A percentile compares a stretch with the other conserved stretches of the same genome.
Conservation (phyloP, 2,329 filamentous ascomycete species). For the Microthyrium microscopicum region DNA sequence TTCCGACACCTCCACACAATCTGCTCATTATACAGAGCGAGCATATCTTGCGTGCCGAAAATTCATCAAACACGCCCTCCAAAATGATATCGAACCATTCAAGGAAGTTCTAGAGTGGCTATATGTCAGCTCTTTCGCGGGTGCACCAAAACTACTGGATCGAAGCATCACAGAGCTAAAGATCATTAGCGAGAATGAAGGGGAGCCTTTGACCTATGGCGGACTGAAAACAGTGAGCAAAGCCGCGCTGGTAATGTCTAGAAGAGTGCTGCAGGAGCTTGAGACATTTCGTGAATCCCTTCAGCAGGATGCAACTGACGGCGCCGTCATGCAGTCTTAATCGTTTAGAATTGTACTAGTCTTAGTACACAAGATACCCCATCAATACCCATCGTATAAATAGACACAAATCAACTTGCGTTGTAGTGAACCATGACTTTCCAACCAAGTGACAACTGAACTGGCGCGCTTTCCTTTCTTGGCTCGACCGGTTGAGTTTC, state of each 20-base stretch:
- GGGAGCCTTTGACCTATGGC: slow-evolving; percentile 20
- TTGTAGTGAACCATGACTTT: no score
- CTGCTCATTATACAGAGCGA: slow-evolving; percentile 35
- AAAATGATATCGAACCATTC: slow-evolving; percentile 26
- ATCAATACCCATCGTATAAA: no score
- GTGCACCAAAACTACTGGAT: slow-evolving; percentile 24
- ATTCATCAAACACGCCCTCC: slow-evolving; percentile 33
- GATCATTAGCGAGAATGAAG: slow-evolving; percentile 24
- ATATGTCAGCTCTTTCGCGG: slow-evolving; percentile 24
- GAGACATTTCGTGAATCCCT: no score
- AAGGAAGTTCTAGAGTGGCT: slow-evolving; percentile 35
- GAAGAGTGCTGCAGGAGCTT: slow-evolving; percentile 23
- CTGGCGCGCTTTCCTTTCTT: no score
- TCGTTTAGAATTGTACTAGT: no score
- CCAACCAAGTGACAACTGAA: no score
- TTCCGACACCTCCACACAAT: slow-evolving; percentile 28
- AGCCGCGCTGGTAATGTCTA: slow-evolving; percentile 28
- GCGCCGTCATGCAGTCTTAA: no score
- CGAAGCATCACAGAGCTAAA: slow-evolving; percentile 27
- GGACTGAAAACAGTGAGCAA: slow-evolving; percentile 30
- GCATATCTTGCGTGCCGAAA: slow-evolving; percentile 34
- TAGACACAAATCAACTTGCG: no score
- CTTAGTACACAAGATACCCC: no score
- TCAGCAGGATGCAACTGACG: no score
- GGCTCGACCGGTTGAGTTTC: no score